Evolutionary conservation across 208 protist species (phyloP).

Genomic region (Acanthamoeba royreba): DNA sequence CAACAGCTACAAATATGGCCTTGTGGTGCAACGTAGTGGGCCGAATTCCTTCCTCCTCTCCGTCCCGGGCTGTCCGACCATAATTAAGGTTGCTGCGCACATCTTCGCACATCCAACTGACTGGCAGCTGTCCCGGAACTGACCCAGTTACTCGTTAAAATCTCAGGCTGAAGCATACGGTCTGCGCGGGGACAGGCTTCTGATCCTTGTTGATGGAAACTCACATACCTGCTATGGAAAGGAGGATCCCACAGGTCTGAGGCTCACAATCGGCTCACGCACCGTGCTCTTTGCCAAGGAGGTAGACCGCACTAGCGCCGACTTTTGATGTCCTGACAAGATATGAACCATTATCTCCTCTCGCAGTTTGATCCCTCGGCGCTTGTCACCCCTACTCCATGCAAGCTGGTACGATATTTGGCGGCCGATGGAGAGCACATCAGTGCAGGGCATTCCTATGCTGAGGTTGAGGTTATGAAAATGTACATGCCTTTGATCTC

Average conservation of each 20-base stretch:
- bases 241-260: not conserved
- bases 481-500: slow-evolving; percentile 94
- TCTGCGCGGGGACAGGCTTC: slow-evolving; percentile 71
- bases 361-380: slow-evolving; percentile 92
- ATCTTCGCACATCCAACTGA: slow-evolving; percentile 72
- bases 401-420: slow-evolving; percentile 94
- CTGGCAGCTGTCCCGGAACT: too few relatives aligned
- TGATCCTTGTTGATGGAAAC: slow-evolving; percentile 69
- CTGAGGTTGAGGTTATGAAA: slow-evolving; percentile 98
- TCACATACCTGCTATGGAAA: slow-evolving; percentile 86
- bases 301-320: slow-evolving; percentile 71
- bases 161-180: slow-evolving; percentile 52
- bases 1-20: slow-evolving; percentile 71
- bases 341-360: slow-evolving; percentile 63
- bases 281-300: slow-evolving; percentile 69
- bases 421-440: slow-evolving; percentile 90
- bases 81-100: not conserved
- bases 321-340: too few relatives aligned
- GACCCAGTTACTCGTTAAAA: too few relatives aligned
- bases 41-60: slow-evolving; percentile 28
- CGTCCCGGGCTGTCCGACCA: not conserved
- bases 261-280: not conserved
- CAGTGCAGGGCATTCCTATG: slow-evolving; percentile 81
- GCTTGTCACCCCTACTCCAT: slow-evolving; percentile 88
- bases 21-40: slow-evolving; percentile 49